Conservation (phyloP, 2,329 filamentous ascomycete species). For the Madurella mycetomatis region DNA sequence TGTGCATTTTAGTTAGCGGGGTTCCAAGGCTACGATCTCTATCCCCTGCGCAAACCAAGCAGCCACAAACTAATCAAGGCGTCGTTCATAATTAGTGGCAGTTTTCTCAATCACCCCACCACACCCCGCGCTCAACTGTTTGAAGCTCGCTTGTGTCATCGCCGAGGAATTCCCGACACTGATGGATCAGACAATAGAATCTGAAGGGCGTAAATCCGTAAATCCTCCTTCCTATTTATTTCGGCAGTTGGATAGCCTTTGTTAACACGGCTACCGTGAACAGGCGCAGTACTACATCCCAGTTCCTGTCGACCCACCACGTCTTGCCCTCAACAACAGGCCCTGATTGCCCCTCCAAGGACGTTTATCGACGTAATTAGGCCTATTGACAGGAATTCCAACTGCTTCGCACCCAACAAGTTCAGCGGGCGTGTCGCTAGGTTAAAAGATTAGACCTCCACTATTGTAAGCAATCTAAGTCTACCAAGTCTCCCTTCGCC, state of each 20-base stretch:
- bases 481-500: background rate
- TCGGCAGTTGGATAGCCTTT: no score
- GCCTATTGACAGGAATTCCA: background rate
- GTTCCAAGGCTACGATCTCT: no score
- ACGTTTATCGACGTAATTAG: background rate
- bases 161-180: constrained; percentile 1
- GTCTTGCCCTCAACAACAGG: background rate
- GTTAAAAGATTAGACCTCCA: no score
- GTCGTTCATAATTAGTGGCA: background rate
- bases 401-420: background rate
- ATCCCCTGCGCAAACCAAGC: background rate
- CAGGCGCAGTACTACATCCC: no score
- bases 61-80: constrained; percentile 2
- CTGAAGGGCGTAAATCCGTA: no score
- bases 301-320: no score
- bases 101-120: constrained; percentile 6
- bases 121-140: constrained; percentile 4
- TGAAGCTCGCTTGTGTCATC: constrained; percentile 9
- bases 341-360: background rate
- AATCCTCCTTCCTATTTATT: no score
- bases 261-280: no score
- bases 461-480: no score
- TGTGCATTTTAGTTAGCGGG: constrained; percentile 19
- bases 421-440: background rate
- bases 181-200: background rate